These are phyloP conservation scores for Microbotryum violaceum DNA, from an alignment of 1,284 basidiomycete species.

Conservation along the genomic window DNA sequence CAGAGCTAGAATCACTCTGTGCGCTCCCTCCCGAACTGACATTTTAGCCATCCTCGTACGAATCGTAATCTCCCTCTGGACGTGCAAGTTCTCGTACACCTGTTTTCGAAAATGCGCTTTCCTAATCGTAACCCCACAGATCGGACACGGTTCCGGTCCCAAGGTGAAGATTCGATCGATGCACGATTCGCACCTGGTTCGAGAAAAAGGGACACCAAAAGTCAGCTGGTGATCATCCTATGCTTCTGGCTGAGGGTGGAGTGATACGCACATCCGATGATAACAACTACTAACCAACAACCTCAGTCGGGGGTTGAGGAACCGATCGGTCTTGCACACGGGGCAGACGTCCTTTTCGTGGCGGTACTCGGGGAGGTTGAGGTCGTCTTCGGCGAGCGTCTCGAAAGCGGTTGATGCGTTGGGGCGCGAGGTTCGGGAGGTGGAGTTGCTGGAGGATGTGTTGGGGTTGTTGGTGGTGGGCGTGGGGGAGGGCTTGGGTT, in stretches of 20 bases:
- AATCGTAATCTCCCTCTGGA: conserved; percentile 93
- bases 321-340: conserved; percentile 92
- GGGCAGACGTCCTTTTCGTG: conserved; percentile 79
- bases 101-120: conserved; percentile 92
- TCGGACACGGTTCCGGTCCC: conserved; percentile 92
- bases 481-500: conserved; percentile 1
- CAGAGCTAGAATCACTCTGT: background rate
- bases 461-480: background rate
- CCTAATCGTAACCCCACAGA: conserved; percentile 78
- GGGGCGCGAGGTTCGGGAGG: conserved; percentile 1
- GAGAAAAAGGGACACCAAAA: conserved; percentile 8
- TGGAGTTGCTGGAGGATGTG: conserved; percentile 3
- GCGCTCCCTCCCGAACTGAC: conserved; percentile 42
- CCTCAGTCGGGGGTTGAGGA: conserved; percentile 87
- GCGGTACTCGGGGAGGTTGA: conserved; percentile 9
- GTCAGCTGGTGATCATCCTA: background rate
- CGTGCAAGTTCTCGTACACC: conserved; percentile 91
- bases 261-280: conserved; percentile 76
- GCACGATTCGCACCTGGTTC: conserved; percentile 83
- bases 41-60: conserved; percentile 79
- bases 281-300: conserved; percentile 86
- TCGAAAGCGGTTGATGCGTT: conserved; percentile 1
- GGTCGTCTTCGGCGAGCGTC: conserved; percentile 11
- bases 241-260: background rate
- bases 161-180: conserved; percentile 94